Base-by-base conservation (phyloP, 176 grass and related monocot species). In the Leersia perrieri region DNA sequence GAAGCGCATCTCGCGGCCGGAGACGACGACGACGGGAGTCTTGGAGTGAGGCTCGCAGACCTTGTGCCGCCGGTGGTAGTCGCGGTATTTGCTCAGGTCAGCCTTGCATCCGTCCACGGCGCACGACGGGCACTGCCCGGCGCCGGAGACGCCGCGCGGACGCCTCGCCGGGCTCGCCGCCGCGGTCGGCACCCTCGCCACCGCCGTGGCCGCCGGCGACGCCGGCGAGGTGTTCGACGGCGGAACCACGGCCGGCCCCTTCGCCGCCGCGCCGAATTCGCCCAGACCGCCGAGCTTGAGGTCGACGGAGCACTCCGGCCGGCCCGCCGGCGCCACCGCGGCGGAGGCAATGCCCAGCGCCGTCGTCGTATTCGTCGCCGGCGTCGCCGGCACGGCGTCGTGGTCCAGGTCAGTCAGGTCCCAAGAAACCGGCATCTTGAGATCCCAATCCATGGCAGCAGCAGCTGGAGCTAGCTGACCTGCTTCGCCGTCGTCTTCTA, bases 21-120 rank as follows among this genome's bases (percentile, higher is more conserved):
- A 63, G 70, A 98, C 90, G 89, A 93, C 73, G 86, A 98, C 96
- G 66, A 93, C 44, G 29, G 96, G 86, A 16, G 96, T 93, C 88
- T 98, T 98, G 61, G 90, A 93, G 82, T 98, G 96, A 45, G 74
- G 84, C 92, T 95, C 96, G 80, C 96, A 98, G 45, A 95, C 96
- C 86, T 98, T 98, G 80, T 98, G 96, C 28, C 96, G 88, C n/a
- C 92, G 82, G 86, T 95, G 96, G 80, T 98, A 98, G 74, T 98
- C 96, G 53, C 96, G 87, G 84, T 90, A 93, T 84, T 91, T 83
- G 65, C 88, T 91, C 70, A 98, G 84, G 66, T 98, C 96, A 12
- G 92, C 86, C 72, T 69, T 95, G 90, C 96, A 98, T 1, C 90
- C 96, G 44, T 95, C 96, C 16, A 98, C 96, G 7, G 86, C 87